Percentiles rank a stretch among this genome's conserved stretches.
These are phyloP conservation scores for Leishmania tropica DNA, from an alignment of 208 protist species.

Conservation along the genomic window DNA sequence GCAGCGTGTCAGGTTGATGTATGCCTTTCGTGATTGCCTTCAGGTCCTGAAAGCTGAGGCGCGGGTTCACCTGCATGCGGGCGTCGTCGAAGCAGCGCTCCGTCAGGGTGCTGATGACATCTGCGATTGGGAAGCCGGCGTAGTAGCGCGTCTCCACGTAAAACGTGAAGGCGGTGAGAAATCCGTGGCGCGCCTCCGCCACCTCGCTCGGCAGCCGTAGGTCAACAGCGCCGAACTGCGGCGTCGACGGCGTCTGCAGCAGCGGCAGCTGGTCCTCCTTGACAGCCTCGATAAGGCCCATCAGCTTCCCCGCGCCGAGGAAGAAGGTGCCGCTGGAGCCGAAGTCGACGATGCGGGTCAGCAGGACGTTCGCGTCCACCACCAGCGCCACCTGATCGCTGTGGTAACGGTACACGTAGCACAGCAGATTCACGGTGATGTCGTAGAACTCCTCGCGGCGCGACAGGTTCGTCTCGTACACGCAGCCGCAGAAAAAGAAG, in stretches of 20 bases:
- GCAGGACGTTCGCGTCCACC: slow-evolving; percentile 71
- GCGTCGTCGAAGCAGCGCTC: slow-evolving; percentile 40
- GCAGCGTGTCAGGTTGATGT: slow-evolving; percentile 68
- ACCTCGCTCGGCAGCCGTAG: slow-evolving; percentile 21
- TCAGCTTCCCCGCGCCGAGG: slow-evolving; percentile 63
- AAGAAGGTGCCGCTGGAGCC: slow-evolving; percentile 58
- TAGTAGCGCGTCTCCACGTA: slow-evolving; percentile 81
- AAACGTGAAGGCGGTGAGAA: slow-evolving; percentile 61
- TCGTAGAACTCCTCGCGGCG: slow-evolving; percentile 62
- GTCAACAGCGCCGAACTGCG: background rate
- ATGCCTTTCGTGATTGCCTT: slow-evolving; percentile 66
- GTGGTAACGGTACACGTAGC: slow-evolving; percentile 81
- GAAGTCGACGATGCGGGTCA: slow-evolving; percentile 57
- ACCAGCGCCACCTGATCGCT: slow-evolving; percentile 69
- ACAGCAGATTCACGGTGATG: slow-evolving; percentile 70
- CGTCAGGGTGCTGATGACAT: slow-evolving; percentile 48
- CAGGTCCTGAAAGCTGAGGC: slow-evolving; percentile 51
- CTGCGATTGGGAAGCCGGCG: slow-evolving; percentile 58
- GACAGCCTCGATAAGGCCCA: slow-evolving; percentile 57
- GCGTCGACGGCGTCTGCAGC: slow-evolving; percentile 21
- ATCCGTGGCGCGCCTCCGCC: slow-evolving; percentile 44
- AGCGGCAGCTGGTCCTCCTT: slow-evolving; percentile 53
- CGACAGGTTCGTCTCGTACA: slow-evolving; percentile 65
- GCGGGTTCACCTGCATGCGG: slow-evolving; percentile 34
- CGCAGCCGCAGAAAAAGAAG: slow-evolving; percentile 85